Percentiles rank a stretch among this genome's conserved stretches.
phyloP scores from a whole-genome alignment of 768 basidiomycete genomes.

The Lactarius trivialis region DNA sequence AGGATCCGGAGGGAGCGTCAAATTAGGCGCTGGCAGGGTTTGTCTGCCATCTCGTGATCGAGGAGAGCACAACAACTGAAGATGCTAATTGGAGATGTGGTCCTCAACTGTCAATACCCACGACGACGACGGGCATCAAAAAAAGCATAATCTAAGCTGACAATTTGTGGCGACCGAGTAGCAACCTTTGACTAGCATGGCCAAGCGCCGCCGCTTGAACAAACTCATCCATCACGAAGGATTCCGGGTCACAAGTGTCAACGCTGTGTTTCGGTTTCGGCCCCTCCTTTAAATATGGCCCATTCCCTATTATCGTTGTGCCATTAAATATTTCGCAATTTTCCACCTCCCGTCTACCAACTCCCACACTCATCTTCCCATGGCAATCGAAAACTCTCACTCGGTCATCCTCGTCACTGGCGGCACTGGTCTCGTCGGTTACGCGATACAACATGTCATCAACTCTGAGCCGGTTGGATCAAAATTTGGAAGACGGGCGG shows the following conservation, averaged over 20 bases:
- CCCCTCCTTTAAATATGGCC: not conserved
- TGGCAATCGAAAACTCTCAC: slow-evolving; percentile 1
- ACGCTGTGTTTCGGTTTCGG: not conserved
- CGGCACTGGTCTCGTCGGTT: slow-evolving; percentile 83
- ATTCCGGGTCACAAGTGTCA: not conserved
- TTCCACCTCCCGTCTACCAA: not conserved
- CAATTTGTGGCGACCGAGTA: not conserved
- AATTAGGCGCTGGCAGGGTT: not conserved
- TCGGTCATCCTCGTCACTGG: slow-evolving; percentile 73
- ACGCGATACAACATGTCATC: slow-evolving; percentile 72
- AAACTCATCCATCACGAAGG: not conserved
- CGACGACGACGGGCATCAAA: not conserved
- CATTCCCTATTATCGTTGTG: not conserved
- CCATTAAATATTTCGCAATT: not conserved
- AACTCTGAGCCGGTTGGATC: slow-evolving; percentile 73
- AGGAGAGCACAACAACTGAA: not conserved
- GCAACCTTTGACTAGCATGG: not conserved
- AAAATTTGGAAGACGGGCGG: slow-evolving; percentile 65
- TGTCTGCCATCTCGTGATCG: not conserved
- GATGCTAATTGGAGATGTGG: not conserved
- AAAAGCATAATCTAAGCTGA: not conserved
- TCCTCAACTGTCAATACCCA: not conserved
- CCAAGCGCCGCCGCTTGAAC: not conserved
- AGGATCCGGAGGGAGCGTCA: not conserved
- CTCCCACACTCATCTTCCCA: not conserved